A percentile compares a stretch with the other conserved stretches of the same genome.
These are phyloP conservation scores for Herpetomonas tarakana DNA, from an alignment of 208 protist species.

Conservation along the genomic window DNA sequence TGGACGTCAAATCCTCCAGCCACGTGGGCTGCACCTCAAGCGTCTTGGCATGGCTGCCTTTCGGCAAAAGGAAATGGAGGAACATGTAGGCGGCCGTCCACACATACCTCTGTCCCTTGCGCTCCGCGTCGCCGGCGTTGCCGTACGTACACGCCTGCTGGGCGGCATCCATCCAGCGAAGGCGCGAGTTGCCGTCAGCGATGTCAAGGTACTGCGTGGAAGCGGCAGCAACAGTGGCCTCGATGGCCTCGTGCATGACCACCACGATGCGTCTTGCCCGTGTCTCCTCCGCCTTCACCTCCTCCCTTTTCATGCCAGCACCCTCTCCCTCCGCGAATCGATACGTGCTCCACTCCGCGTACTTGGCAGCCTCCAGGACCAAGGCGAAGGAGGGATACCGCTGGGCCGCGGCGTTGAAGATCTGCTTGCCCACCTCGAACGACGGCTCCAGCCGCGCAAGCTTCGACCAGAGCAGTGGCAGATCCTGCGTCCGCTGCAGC, in stretches of 20 bases:
- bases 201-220: conserved; percentile 28
- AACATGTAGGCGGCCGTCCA: conserved; percentile 70
- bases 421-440: conserved; percentile 44
- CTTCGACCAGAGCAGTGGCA: conserved; percentile 69
- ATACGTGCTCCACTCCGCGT: conserved; percentile 57
- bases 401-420: conserved; percentile 61
- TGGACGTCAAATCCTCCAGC: conserved; percentile 42
- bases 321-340: background rate
- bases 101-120: conserved; percentile 19
- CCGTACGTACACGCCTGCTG: background rate
- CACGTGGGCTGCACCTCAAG: conserved; percentile 29
- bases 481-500: conserved; percentile 51
- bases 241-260: background rate
- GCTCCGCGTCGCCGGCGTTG: background rate
- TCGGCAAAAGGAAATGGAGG: conserved; percentile 36
- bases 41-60: conserved; percentile 7
- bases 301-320: background rate
- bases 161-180: conserved; percentile 15
- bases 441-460: conserved; percentile 60
- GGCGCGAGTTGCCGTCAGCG: conserved; percentile 22
- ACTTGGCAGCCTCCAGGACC: conserved; percentile 74
- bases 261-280: conserved; percentile 14
- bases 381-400: conserved; percentile 65
- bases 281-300: background rate
- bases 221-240: conserved; percentile 24